Conservation (phyloP, 345 rosid genomes). For the Heritiera fomes region DNA sequence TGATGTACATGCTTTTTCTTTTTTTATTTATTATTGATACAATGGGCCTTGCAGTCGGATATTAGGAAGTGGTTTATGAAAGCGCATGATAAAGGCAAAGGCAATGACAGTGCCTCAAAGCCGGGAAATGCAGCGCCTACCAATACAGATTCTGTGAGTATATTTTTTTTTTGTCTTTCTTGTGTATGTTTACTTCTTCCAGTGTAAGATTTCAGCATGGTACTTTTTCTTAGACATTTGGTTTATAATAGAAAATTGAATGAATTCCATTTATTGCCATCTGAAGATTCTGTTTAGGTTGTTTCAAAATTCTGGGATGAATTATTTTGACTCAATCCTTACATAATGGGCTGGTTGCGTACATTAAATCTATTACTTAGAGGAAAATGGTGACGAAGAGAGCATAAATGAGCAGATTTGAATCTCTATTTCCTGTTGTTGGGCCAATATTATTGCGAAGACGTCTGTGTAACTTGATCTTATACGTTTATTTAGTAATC, state of each 20-base stretch:
- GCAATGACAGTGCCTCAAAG: conserved; percentile 45
- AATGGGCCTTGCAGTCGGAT: conserved; percentile 62
- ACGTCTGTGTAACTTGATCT: neutral
- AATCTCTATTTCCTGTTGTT: neutral
- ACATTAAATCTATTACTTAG: neutral
- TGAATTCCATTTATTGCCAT: neutral
- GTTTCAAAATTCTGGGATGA: neutral
- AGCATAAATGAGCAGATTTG: neutral
- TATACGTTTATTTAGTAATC: neutral
- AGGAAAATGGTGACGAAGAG: neutral
- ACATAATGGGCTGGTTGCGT: neutral
- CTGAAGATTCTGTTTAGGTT: neutral
- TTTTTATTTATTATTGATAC: neutral
- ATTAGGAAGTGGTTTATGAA: conserved; percentile 95
- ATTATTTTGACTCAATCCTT: neutral
- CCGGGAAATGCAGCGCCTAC: conserved; percentile 37
- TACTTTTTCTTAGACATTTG: neutral
- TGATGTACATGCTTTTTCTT: neutral
- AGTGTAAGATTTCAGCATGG: neutral
- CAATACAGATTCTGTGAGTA: conserved; percentile 53
- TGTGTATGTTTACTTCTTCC: neutral
- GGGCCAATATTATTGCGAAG: neutral
- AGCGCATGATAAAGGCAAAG: conserved; percentile 67
- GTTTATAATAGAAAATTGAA: neutral
- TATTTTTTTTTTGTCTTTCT: neutral